These are phyloP conservation scores for Biancaea sappan DNA, from an alignment of 306 rosid genomes.

Conservation along the genomic window DNA sequence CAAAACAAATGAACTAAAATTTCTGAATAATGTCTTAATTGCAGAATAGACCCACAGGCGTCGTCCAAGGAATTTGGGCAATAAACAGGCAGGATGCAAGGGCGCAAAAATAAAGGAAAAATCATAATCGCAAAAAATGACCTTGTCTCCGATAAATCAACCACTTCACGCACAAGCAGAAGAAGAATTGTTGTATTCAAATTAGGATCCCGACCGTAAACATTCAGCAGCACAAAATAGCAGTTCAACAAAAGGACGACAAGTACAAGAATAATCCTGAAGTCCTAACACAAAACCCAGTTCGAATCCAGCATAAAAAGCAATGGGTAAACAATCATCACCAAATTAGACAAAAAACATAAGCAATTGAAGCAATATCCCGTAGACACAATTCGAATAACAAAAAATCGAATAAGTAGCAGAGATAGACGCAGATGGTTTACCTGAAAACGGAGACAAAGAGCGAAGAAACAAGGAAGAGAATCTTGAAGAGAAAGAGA, in stretches of 20 bases:
- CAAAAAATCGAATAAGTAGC: neutral
- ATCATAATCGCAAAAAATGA: neutral
- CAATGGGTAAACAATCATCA: conserved; percentile 30
- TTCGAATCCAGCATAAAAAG: conserved; percentile 29
- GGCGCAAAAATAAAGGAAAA: conserved; percentile 1
- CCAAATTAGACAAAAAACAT: neutral
- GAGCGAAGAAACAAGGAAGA: conserved; percentile 28
- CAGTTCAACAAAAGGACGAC: neutral
- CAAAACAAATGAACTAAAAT: conserved; percentile 32
- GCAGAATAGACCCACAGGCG: neutral
- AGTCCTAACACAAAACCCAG: conserved; percentile 32
- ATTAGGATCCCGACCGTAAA: neutral
- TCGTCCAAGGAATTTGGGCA: conserved; percentile 1
- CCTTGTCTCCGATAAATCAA: conserved; percentile 14
- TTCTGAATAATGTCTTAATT: neutral
- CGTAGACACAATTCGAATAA: neutral
- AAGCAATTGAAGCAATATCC: conserved; percentile 15
- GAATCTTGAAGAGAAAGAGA: neutral
- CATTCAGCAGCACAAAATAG: conserved; percentile 10
- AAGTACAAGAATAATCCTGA: neutral
- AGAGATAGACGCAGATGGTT: neutral
- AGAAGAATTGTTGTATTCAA: neutral
- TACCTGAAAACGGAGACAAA: conserved; percentile 37
- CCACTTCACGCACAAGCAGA: conserved; percentile 22
- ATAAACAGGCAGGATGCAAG: conserved; percentile 14